Evolutionary conservation across 2,329 filamentous ascomycete genomes (phyloP).

Genomic region (Beauveria sp.): DNA sequence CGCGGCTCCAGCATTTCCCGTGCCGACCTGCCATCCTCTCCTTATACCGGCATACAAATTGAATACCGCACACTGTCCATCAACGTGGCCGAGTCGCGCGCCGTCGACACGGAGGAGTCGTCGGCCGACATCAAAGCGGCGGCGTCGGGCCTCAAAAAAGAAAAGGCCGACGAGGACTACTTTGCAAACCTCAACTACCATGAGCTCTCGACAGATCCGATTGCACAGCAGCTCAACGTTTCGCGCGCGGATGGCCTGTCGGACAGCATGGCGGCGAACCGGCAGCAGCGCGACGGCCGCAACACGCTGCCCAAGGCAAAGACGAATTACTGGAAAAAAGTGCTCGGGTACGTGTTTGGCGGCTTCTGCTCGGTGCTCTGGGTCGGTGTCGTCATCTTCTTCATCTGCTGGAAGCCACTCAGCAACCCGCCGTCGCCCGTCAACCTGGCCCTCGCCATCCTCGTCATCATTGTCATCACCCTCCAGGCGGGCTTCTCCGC

Average conservation of each 20-base stretch:
- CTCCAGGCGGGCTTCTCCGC: constrained; percentile 38
- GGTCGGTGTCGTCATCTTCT: constrained; percentile 40
- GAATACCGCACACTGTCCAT: constrained; percentile 34
- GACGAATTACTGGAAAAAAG: constrained; percentile 34
- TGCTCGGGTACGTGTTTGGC: constrained; percentile 36
- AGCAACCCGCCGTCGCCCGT: constrained; percentile 34
- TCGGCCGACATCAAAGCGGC: constrained; percentile 17
- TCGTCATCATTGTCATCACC: constrained; percentile 39
- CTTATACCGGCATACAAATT: constrained; percentile 30
- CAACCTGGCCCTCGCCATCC: constrained; percentile 37
- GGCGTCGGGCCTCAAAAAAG: constrained; percentile 1
- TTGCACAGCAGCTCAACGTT: constrained; percentile 34
- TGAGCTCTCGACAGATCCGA: constrained; percentile 24
- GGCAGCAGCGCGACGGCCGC: constrained; percentile 31
- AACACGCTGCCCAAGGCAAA: constrained; percentile 34
- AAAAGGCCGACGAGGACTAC: constrained; percentile 34
- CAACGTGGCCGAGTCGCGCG: constrained; percentile 30
- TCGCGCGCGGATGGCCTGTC: constrained; percentile 27
- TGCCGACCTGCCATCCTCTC: constrained; percentile 22
- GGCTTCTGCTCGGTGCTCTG: constrained; percentile 41
- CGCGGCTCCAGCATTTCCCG: constrained; percentile 16
- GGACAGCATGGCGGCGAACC: constrained; percentile 22
- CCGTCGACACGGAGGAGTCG: constrained; percentile 17
- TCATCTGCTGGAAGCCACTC: constrained; percentile 39
- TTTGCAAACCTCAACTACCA: constrained; percentile 33